Evolutionary conservation across 2,329 filamentous ascomycete species (phyloP).

Genomic region (Fusarium piperis): DNA sequence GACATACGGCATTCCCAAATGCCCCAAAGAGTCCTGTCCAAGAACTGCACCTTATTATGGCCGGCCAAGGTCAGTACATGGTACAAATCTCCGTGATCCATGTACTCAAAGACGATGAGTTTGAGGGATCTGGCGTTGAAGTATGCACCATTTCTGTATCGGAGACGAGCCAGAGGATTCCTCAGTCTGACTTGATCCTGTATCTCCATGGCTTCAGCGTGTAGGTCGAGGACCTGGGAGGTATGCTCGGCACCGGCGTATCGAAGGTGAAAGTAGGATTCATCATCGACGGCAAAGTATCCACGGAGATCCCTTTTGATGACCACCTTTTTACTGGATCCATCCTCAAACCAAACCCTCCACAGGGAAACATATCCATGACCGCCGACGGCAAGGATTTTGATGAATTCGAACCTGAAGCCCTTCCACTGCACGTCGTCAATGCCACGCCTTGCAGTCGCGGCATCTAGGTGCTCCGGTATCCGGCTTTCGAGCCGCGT

Average conservation of each 20-base stretch:
- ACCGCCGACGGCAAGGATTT: conserved; percentile 42
- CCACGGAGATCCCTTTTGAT: conserved; percentile 34
- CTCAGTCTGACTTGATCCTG: conserved; percentile 5
- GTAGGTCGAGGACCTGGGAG: conserved; percentile 41
- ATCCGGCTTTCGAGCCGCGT: background rate
- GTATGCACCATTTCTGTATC: background rate
- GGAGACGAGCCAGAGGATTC: background rate
- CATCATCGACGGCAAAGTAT: conserved; percentile 13
- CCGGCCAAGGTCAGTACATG: conserved; percentile 22
- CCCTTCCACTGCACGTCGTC: conserved; percentile 18
- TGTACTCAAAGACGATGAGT: conserved; percentile 42
- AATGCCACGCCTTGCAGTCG: background rate
- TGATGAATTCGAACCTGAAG: conserved; percentile 38
- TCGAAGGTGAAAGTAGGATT: conserved; percentile 39
- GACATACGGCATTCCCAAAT: conserved; percentile 46
- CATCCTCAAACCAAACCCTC: conserved; percentile 37
- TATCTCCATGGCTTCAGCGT: conserved; percentile 11
- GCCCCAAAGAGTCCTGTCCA: conserved; percentile 41
- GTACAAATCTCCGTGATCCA: conserved; percentile 36
- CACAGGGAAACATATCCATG: conserved; percentile 40
- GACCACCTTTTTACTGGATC: conserved; percentile 32
- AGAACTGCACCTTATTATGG: conserved; percentile 1
- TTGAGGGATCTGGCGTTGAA: conserved; percentile 5
- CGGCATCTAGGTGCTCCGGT: background rate
- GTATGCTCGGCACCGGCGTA: conserved; percentile 42